phyloP scores from a whole-genome alignment of 129 eudicot species.

The Centrapalus pauciflorus region DNA sequence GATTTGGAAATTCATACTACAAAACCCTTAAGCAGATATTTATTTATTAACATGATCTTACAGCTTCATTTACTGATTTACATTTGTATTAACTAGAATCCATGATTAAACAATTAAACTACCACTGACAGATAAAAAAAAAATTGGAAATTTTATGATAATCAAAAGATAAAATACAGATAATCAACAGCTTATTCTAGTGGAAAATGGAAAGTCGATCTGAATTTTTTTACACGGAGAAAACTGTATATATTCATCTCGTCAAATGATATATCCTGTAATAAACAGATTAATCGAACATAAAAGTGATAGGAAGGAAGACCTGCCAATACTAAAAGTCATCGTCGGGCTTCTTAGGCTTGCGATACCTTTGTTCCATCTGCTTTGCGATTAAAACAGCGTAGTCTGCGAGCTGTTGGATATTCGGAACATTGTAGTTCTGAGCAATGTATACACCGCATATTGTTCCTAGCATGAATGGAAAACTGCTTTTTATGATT shows the following conservation, averaged over 20 bases:
- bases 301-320: not conserved
- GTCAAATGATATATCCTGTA: not conserved
- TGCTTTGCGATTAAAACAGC: conserved; percentile 38
- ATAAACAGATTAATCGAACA: not conserved
- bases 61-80: not conserved
- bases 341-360: conserved; percentile 45
- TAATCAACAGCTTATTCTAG: not conserved
- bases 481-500: conserved; percentile 40
- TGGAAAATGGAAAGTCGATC: not conserved
- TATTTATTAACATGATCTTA: not conserved
- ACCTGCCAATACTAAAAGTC: conserved; percentile 27
- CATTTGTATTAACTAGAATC: not conserved
- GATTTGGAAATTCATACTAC: not conserved
- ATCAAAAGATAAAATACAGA: too few relatives aligned
- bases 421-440: conserved; percentile 67
- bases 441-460: conserved; percentile 71
- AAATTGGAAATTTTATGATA: too few relatives aligned
- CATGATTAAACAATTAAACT: not conserved
- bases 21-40: not conserved
- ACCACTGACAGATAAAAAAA: not conserved
- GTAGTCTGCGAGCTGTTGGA: conserved; percentile 37
- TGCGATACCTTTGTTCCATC: conserved; percentile 57
- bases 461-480: conserved; percentile 51
- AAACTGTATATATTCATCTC: conserved; percentile 4
- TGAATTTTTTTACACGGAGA: not conserved